Evolutionary conservation across 2,329 filamentous ascomycete species (phyloP).

Genomic region (Penicillium nordicum): DNA sequence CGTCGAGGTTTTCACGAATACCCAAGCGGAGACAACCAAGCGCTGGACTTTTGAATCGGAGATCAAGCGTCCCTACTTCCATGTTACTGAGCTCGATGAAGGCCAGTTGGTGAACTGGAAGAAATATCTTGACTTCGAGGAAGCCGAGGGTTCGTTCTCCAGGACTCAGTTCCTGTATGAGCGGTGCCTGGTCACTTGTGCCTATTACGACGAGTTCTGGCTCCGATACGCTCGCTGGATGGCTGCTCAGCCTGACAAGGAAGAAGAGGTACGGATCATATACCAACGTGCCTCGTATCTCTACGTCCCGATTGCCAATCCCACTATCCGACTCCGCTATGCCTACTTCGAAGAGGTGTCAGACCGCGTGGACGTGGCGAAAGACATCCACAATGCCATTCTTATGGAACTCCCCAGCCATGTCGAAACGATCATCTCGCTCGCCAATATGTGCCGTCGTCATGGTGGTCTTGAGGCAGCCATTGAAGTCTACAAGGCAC

Average conservation of each 20-base stretch:
- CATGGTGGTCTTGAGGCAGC: slow-evolving; percentile 80
- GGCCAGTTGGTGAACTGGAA: slow-evolving; percentile 84
- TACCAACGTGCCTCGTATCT: slow-evolving; percentile 82
- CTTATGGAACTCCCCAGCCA: slow-evolving; percentile 73
- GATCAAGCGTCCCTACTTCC: slow-evolving; percentile 94
- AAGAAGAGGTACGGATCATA: slow-evolving; percentile 87
- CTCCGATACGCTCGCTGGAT: slow-evolving; percentile 96
- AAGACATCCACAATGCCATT: slow-evolving; percentile 80
- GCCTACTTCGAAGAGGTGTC: slow-evolving; percentile 91
- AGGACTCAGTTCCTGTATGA: slow-evolving; percentile 85
- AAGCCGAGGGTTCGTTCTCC: slow-evolving; percentile 71
- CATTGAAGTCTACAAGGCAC: slow-evolving; percentile 74
- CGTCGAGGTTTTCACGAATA: slow-evolving; percentile 74
- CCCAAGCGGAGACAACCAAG: slow-evolving; percentile 83
- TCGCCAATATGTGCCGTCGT: slow-evolving; percentile 81
- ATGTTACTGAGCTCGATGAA: slow-evolving; percentile 88
- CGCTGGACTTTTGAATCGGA: slow-evolving; percentile 93
- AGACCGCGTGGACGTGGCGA: slow-evolving; percentile 71
- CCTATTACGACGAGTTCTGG: slow-evolving; percentile 97
- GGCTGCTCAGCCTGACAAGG: slow-evolving; percentile 71
- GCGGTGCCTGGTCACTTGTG: slow-evolving; percentile 85
- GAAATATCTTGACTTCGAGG: slow-evolving; percentile 95
- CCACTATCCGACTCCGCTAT: slow-evolving; percentile 81
- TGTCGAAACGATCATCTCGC: slow-evolving; percentile 80
- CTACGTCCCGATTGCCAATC: slow-evolving; percentile 81